Evolutionary conservation across 2,329 filamentous ascomycete species (phyloP).

Genomic region (Botrytis pseudocinerea): DNA sequence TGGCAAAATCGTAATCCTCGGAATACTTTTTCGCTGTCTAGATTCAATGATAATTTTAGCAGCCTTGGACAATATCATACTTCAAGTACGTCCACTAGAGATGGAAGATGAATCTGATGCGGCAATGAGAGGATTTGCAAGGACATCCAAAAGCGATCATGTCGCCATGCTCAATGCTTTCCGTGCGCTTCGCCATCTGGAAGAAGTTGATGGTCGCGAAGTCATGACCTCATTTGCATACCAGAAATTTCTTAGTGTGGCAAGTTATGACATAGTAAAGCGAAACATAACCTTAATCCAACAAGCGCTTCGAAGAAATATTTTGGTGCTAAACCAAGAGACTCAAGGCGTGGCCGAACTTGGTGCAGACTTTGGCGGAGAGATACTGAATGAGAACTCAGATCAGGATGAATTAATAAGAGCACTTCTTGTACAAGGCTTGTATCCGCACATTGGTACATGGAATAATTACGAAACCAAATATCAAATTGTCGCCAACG

Average conservation of each 20-base stretch:
- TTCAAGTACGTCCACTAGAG: slow-evolving; percentile 80
- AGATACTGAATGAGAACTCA: slow-evolving; percentile 48
- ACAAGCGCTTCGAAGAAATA: slow-evolving; percentile 7
- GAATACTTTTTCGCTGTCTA: slow-evolving; percentile 86
- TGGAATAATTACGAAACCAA: not conserved
- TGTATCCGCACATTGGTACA: slow-evolving; percentile 48
- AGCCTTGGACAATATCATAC: slow-evolving; percentile 79
- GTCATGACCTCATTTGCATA: slow-evolving; percentile 4
- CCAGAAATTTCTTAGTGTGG: slow-evolving; percentile 39
- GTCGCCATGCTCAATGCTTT: slow-evolving; percentile 49
- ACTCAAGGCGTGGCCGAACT: slow-evolving; percentile 11
- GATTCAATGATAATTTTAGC: slow-evolving; percentile 85
- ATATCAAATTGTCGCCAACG: not conserved
- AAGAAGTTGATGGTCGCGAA: slow-evolving; percentile 25
- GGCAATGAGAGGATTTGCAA: slow-evolving; percentile 69
- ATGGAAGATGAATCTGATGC: slow-evolving; percentile 70
- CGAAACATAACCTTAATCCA: not conserved
- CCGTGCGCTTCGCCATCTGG: slow-evolving; percentile 42
- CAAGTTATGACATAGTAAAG: not conserved
- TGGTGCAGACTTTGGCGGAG: slow-evolving; percentile 38
- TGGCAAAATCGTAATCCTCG: slow-evolving; percentile 91
- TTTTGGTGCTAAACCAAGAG: not conserved
- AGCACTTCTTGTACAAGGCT: slow-evolving; percentile 47
- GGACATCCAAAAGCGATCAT: slow-evolving; percentile 48
- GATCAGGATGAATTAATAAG: slow-evolving; percentile 47